Base-by-base conservation (phyloP, 2,329 filamentous ascomycete genomes). In the Aspergillus sp. region DNA sequence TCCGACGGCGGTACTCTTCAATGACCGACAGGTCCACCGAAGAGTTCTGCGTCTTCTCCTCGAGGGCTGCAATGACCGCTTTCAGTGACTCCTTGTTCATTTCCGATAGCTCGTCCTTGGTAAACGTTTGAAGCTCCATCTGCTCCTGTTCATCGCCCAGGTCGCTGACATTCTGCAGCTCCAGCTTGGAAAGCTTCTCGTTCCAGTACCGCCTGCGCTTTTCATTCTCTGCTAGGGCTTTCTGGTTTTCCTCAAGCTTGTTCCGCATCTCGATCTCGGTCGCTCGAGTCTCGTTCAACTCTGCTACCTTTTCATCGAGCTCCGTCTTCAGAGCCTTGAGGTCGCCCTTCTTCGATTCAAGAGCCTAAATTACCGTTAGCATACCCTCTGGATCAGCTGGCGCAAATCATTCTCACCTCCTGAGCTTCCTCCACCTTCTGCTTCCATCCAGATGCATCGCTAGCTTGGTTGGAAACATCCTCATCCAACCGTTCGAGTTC, bases 241-340 rank as follows among this genome's bases (percentile, higher is more conserved):
- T 99, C 60, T 96, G 89, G 69, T 93, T 94, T 67, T 97, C 93
- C 66, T 97, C 94, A 1, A 99, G 85, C 75, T 95, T 95, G 74
- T 97, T 97, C 57, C 89, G 88, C 91, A 97, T 96, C 73, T 99
- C 94, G 55, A 99, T 96, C 71, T 99, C 94, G 3, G 87, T 79
- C 0, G 90, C 92, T 9, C 93, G 84, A 0, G 88, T 95, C 65
- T 90, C 88, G 66, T 97, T 96, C 51, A 97, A 80, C 68, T 95
- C 90, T 0, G 86, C 76, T 1, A 84, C 88, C 78, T 92, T 95
- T 62, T 89, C 86, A 60, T 99, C 93, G 10, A 97, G 80, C 63
- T 96, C 89, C 3, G 82, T 77, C 75, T 97, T 99, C 51, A 97
- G 73, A 9, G 82, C 78, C 44, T 85, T 81, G 3, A 99, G 81